phyloP scores from a whole-genome alignment of 306 rosid species.

The Glycine soja region DNA sequence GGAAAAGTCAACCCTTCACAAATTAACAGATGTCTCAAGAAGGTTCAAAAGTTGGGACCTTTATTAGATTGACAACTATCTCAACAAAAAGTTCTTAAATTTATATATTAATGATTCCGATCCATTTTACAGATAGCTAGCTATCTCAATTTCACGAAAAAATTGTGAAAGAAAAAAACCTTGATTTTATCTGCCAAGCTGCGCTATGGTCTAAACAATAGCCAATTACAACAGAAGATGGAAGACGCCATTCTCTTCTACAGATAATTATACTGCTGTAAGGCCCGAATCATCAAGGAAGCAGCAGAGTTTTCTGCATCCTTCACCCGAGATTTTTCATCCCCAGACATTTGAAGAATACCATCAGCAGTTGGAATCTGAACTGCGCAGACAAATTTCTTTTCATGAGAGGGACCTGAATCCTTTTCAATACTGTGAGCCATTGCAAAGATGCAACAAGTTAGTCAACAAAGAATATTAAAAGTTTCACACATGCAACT shows the following conservation, averaged over 20 bases:
- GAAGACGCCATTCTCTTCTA: constrained; percentile 33
- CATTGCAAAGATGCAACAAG: constrained; percentile 14
- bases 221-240: not conserved
- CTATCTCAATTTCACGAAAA: not conserved
- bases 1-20: too few relatives aligned
- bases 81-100: too few relatives aligned
- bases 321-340: constrained; percentile 50
- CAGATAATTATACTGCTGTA: constrained; percentile 49
- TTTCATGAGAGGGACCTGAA: constrained; percentile 69
- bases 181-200: not conserved
- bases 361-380: constrained; percentile 47
- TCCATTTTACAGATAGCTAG: not conserved
- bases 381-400: constrained; percentile 58
- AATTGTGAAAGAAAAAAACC: too few relatives aligned
- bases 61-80: too few relatives aligned
- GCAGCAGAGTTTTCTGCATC: constrained; percentile 82
- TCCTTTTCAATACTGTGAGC: constrained; percentile 61
- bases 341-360: constrained; percentile 39
- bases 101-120: too few relatives aligned
- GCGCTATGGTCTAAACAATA: not conserved
- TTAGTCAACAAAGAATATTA: not conserved
- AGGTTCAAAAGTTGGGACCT: too few relatives aligned
- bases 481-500: not conserved
- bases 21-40: too few relatives aligned
- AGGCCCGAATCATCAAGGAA: constrained; percentile 62